Base-by-base conservation (phyloP, 2,329 filamentous ascomycete species). In the Parastagonospora avenae region DNA sequence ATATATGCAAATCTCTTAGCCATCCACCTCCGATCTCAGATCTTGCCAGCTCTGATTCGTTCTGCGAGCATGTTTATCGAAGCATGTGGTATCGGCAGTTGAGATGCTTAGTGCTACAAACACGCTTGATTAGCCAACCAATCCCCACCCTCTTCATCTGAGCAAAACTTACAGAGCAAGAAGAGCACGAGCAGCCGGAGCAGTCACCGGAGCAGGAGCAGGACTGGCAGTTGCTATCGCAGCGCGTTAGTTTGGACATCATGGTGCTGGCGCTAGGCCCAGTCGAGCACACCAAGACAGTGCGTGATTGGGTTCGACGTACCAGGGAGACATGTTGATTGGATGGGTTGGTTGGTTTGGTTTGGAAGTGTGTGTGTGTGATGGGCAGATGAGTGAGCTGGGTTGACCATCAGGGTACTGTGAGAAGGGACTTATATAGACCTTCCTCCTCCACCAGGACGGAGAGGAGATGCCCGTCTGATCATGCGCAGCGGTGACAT, bases 171-270 rank as follows among this genome's bases (percentile, higher is more conserved):
- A 52, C 48, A 14, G 52, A 52, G 64, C 66, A 70, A 44, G 60
- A 48, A 42, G 55, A 50, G 57, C 66, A 70, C 41, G 52, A 50
- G 59, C 66, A 70, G 46, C 48, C 43, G 48, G 59, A 57, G 65
- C 66, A 70, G 53, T 66, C 52, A 41, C 64, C 64, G 28, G 40
- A 43, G 60, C 65, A 68, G 46, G 51, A 44, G 46, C 59, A 52
- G 15, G 40, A 24, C 35, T 39, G 45, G 44, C 44, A 52, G 39
- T 47, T 15, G 33, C 49, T 48, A 12, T 47, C 27, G 42, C 27
- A 9, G 12, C 8, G n/a, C 16, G 40, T 37, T 38, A 15, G 29
- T 30, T 10, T 48, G 48, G n/a, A 41, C 53, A 55, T 50, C 49
- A 50, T 27, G 53, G 53, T 55, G 42, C 49, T 50, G 28, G 37